Evolutionary conservation across 306 rosid species (phyloP).

Genomic region (Trifolium repens): DNA sequence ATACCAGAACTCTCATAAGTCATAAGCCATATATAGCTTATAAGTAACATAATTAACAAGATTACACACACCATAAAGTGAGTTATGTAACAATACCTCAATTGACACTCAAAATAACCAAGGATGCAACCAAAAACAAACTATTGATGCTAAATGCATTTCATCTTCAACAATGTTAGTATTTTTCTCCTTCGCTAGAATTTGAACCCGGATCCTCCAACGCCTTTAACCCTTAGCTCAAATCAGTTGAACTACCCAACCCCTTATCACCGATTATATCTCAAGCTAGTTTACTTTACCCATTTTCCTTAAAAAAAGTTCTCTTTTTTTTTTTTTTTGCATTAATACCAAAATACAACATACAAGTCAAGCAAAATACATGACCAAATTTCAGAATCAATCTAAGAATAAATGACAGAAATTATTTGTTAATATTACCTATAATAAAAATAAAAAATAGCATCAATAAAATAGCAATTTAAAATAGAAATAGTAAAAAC

Average conservation of each 20-base stretch:
- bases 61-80: slow-evolving; percentile 24
- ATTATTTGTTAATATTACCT: slow-evolving; percentile 2
- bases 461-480: background rate
- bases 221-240: too few species aligned
- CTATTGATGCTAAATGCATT: slow-evolving; percentile 6
- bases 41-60: background rate
- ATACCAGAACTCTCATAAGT: slow-evolving; percentile 10
- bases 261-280: background rate
- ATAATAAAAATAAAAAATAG: background rate
- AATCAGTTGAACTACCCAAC: too few species aligned
- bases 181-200: too few species aligned
- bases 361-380: slow-evolving; percentile 30
- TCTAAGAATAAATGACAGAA: background rate
- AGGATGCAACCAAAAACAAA: slow-evolving; percentile 18
- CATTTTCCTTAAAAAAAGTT: background rate
- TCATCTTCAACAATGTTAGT: background rate
- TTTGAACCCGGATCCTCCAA: too few species aligned
- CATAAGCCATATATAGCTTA: background rate
- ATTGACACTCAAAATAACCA: slow-evolving; percentile 13
- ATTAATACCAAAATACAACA: background rate
- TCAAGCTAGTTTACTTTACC: slow-evolving; percentile 15
- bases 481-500: background rate
- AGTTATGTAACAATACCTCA: slow-evolving; percentile 12
- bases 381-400: too few species aligned
- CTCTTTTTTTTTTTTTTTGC: background rate